A percentile compares a stretch with the other conserved stretches of the same genome.
These are phyloP conservation scores for Metschnikowia lachancei DNA, from an alignment of 805 yeast genomes.

Conservation along the genomic window DNA sequence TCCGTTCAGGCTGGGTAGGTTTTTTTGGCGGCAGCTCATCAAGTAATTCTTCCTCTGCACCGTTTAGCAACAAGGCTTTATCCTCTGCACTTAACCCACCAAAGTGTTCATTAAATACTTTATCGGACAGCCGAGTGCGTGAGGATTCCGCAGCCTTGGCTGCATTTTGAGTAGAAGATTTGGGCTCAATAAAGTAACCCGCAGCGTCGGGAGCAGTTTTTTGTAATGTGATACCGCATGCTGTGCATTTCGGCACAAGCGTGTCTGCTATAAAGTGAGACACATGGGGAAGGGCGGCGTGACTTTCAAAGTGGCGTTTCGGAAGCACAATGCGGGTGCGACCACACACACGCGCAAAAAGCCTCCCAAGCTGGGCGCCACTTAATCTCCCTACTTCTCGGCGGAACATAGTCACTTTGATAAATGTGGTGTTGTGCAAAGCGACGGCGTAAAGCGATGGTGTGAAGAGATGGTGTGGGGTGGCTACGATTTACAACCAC, in stretches of 20 bases:
- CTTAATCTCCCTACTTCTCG: neutral
- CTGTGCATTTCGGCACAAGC: constrained; percentile 37
- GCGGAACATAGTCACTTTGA: neutral
- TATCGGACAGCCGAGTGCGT: constrained; percentile 24
- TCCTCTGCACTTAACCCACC: constrained; percentile 27
- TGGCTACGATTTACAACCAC: neutral
- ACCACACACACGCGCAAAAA: neutral
- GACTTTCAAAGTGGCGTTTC: constrained; percentile 1
- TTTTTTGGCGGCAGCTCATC: neutral
- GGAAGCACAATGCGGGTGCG: constrained; percentile 10
- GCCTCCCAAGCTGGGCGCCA: neutral
- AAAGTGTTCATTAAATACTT: constrained; percentile 22
- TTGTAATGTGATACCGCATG: constrained; percentile 61
- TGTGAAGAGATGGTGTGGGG: neutral
- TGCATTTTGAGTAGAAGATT: neutral
- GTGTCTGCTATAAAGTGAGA: constrained; percentile 16
- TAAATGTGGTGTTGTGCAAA: neutral
- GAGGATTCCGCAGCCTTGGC: neutral
- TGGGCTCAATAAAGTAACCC: constrained; percentile 42
- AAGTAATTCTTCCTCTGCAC: constrained; percentile 3
- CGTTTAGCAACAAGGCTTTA: constrained; percentile 25
- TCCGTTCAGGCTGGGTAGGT: neutral
- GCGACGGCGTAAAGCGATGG: neutral
- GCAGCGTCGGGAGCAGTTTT: constrained; percentile 28
- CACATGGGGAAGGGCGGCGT: constrained; percentile 10